Base-by-base conservation (phyloP, 345 rosid species). In the Citrus trifoliata region DNA sequence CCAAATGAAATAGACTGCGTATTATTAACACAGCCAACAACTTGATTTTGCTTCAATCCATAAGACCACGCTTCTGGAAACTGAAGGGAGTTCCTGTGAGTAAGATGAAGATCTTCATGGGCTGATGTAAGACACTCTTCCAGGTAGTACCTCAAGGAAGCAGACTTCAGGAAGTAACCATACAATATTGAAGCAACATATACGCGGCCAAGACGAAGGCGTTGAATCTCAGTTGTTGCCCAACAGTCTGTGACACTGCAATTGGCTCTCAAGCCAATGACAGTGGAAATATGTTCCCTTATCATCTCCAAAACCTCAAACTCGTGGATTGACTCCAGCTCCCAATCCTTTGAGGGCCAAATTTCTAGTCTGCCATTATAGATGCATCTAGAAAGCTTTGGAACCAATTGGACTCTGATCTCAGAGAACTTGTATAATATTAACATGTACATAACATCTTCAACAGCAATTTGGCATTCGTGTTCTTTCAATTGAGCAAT, bases 291-390 rank as follows among this genome's bases (percentile, higher is more conserved):
- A 48, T 94, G 97, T 80, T 93, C 97, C 76, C 83, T 89, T 75
- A 96, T 83, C 89, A 94, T 86, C 79, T 93, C 88, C 71, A 96
- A 83, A n/a, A 83, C 76, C 75, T 96, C 98, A 16, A 84, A 70
- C 85, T 84, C 78, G 71, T 94, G 87, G 60, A 96, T 89, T 6
- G 99, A 96, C 80, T 96, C 98, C 16, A 96, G 79, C 78, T 93
- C 97, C 97, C 97, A 96, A 88, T 91, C 93, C 86, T 91, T 96
- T 5, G 97, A 58, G 35, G 97, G 99, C 89, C 88, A 89, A 77
- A 94, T 94, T 88, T 93, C 98, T 27, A 96, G 93, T 75, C 99
- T 89, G 27, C 89, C 85, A 73, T 94, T 96, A 76, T 90, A 92
- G 48, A 89, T 87, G 85, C 99, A 94, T 56, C 87, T 87, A 10